Conservation (phyloP, 768 basidiomycete species). For the Lactarius sp. region DNA sequence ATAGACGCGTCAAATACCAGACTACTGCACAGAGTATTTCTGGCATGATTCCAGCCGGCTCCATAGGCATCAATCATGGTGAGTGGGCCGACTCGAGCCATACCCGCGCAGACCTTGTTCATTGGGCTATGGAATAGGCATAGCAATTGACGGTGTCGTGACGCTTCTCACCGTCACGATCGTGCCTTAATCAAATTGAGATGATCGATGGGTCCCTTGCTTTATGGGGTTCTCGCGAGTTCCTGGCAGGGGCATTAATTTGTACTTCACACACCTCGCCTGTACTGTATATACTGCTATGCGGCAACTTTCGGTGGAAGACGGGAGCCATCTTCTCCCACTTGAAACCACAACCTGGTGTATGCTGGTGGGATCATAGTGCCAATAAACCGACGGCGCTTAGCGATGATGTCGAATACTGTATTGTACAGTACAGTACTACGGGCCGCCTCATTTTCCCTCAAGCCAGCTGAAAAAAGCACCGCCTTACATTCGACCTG, state of each 20-base stretch:
- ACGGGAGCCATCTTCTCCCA: too few species aligned
- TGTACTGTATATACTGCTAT: too few species aligned
- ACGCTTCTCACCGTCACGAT: conserved; percentile 23
- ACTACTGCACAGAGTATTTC: conserved; percentile 45
- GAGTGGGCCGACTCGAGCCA: background rate
- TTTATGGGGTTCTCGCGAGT: background rate
- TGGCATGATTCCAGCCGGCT: conserved; percentile 51
- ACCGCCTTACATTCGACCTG: too few species aligned
- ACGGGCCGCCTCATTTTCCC: too few species aligned
- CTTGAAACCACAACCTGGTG: too few species aligned
- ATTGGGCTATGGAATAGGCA: conserved; percentile 5
- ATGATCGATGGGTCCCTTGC: too few species aligned
- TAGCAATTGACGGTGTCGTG: conserved; percentile 19
- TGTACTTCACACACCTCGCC: background rate
- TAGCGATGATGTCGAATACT: too few species aligned
- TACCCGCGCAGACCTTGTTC: background rate
- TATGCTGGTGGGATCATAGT: too few species aligned
- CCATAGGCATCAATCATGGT: conserved; percentile 52
- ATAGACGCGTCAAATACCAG: conserved; percentile 35
- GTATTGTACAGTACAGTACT: too few species aligned
- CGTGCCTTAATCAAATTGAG: background rate
- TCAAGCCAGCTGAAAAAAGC: too few species aligned
- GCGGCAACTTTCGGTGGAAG: too few species aligned
- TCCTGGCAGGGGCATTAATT: background rate
- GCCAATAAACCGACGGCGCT: too few species aligned